Base-by-base conservation (phyloP, 2,329 filamentous ascomycete genomes). In the Pestalotiopsis sp. region DNA sequence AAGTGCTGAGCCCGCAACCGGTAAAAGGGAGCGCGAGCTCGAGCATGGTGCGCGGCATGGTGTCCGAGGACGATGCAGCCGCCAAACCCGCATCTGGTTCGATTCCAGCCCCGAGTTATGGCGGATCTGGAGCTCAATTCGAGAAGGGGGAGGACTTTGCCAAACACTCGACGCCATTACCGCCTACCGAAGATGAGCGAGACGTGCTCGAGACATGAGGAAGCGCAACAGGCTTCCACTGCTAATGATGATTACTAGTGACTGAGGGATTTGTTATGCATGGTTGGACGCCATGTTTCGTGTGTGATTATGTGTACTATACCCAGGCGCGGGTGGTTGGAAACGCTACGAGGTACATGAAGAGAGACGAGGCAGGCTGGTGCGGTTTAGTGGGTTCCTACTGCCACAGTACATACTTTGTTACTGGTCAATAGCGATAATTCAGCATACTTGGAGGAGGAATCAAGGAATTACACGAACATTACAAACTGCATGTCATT, bases 121-220 rank as follows among this genome's bases (percentile, higher is more conserved):
- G 79, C 65, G 86, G 86, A 6, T 85, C 86, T 1, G 84, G 85
- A 2, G 77, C 81, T 13, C 75, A 80, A n/a, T 87, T 84, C 77
- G 86, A 88, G 73, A 88, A 84, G 75, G 83, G 82, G 36, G 86
- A 87, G 73, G 77, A 74, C 36, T 71, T 79, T 25, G 77, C 80
- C 41, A 75, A 77, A 61, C 73, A 75, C 11, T 77, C 83, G 68
- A 83, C 80, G 61, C 83, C 78, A 3, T 73, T 75, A 66, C 75
- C 76, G 45, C 82, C 82, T 20, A 81, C 79, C 17, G 81, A 70
- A 49, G 63, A 70, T 41, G 66, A 70, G 57, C 49, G 63, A n/a
- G 68, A 68, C 41, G 66, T 70, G 14, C 56, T 70, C 9, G 62
- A 70, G 14, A 66, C 68, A n/a, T 68, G 59, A 61, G 57, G 66